Evolutionary conservation across 2,329 filamentous ascomycete genomes (phyloP).

Genomic region (Diaporthe sp.): DNA sequence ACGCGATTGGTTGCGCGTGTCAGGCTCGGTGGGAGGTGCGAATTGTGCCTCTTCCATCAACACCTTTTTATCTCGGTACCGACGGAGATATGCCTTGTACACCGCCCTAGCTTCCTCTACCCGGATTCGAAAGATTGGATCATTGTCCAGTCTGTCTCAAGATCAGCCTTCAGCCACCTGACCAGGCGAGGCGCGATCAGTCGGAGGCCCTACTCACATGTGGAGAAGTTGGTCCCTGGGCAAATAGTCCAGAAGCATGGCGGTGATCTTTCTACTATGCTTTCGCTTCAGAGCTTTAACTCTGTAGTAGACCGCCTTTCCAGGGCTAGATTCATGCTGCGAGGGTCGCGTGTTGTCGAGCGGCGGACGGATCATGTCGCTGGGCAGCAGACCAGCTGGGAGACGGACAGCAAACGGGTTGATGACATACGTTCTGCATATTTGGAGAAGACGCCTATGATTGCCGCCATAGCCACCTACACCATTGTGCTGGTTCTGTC

Average conservation of each 20-base stretch:
- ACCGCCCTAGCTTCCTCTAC: background rate
- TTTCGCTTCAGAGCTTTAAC: background rate
- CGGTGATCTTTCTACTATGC: background rate
- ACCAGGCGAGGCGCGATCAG: no score
- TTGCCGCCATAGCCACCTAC: background rate
- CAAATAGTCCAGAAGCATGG: background rate
- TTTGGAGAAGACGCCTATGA: background rate
- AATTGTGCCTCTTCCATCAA: background rate
- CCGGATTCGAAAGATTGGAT: background rate
- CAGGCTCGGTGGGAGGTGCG: background rate
- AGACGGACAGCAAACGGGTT: no score
- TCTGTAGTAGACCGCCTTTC: background rate
- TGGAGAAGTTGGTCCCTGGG: background rate
- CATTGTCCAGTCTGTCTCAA: background rate
- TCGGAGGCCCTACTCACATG: background rate
- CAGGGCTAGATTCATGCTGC: background rate
- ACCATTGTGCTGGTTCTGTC: background rate
- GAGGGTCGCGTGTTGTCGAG: background rate
- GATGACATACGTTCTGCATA: background rate
- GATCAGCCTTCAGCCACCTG: background rate
- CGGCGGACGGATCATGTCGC: background rate
- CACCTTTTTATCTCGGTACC: background rate
- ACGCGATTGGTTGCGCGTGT: no score
- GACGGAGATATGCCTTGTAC: background rate
- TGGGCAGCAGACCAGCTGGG: background rate